Evolutionary conservation across 495 filamentous ascomycete species (phyloP).

Genomic region (Poronia punctata): DNA sequence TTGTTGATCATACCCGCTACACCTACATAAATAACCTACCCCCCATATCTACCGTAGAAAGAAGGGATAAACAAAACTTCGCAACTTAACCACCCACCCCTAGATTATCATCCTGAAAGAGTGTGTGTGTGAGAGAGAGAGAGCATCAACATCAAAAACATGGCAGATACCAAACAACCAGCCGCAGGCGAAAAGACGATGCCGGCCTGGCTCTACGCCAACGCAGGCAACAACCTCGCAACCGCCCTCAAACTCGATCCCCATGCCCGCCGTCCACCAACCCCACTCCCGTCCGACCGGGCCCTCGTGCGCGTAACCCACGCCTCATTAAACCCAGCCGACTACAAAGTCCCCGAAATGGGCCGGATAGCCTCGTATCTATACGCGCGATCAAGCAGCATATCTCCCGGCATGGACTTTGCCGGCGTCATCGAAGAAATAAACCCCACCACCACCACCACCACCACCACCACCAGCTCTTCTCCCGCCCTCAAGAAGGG

Average conservation of each 20-base stretch:
- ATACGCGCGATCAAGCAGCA: constrained; percentile 33
- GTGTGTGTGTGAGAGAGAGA: too few species aligned
- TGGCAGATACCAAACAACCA: background rate
- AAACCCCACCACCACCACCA: constrained; percentile 21
- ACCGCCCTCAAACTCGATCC: background rate
- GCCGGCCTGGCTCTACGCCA: constrained; percentile 7
- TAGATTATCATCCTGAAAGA: too few species aligned
- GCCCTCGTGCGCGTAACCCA: constrained; percentile 52
- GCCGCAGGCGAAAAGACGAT: background rate
- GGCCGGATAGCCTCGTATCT: constrained; percentile 33
- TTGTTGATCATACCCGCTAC: too few species aligned
- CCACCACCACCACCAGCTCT: constrained; percentile 8
- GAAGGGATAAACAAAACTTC: too few species aligned
- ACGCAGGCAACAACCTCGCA: background rate
- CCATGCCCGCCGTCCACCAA: background rate
- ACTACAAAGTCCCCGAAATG: constrained; percentile 61
- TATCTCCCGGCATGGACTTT: constrained; percentile 58
- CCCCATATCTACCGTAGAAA: too few species aligned
- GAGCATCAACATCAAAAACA: background rate
- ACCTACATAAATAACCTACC: too few species aligned
- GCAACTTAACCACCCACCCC: too few species aligned
- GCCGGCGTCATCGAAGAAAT: constrained; percentile 49
- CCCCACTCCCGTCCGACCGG: constrained; percentile 30
- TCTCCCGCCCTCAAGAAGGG: constrained; percentile 33
- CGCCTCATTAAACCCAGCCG: constrained; percentile 58